Evolutionary conservation across 169 alveolate genomes (phyloP), one percentile per base, ranked within the genome.

Genomic region (Hepatocystis sp.): DNA sequence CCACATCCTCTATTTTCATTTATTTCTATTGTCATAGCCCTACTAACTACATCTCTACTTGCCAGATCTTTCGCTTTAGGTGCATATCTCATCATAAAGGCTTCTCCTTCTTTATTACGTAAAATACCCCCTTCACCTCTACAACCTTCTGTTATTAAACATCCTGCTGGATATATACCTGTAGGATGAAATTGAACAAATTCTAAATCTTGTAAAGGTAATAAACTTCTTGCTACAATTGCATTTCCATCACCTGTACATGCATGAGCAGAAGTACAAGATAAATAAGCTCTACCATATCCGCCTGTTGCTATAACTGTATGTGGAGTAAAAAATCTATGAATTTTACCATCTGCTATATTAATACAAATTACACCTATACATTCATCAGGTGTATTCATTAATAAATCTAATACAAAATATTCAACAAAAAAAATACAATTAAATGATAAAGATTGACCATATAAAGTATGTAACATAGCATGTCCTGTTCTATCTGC

Each of bases 401-500:
- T 95, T 66, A 98, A 88, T 85, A 98, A 92, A 84, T 98, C 99
- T 85, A 97, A 71, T 17, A 98, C 98, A 71, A 98, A 98, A 90
- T 98, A 98, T 84, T 98, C 99, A 32, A 97, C 98, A 84, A 97
- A 98, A 95, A 97, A 98, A 25, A 94, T 91, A 88, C 99, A 97
- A 68, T 96, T 96, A 65, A 95, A 91, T 21, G 97, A 96, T 46
- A 97, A 90, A 23, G 98, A 85, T 44, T 90, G 94, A 21, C 99
- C 99, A 91, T 97, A 98, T 46, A 98, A 91, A 5, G 99, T 97
- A 90, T 98, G 99, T 51, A 98, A 94, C 98, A 98, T 97, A 15
- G 99, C 97, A 90, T 98, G 99, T 21, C 99, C 99, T 1, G 99
- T 98, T 86, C 99, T 95, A 91, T 98, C 99, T 5, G 99, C 99